phyloP scores from a whole-genome alignment of 2,329 filamentous ascomycete genomes.

The Aspergillus sp. region DNA sequence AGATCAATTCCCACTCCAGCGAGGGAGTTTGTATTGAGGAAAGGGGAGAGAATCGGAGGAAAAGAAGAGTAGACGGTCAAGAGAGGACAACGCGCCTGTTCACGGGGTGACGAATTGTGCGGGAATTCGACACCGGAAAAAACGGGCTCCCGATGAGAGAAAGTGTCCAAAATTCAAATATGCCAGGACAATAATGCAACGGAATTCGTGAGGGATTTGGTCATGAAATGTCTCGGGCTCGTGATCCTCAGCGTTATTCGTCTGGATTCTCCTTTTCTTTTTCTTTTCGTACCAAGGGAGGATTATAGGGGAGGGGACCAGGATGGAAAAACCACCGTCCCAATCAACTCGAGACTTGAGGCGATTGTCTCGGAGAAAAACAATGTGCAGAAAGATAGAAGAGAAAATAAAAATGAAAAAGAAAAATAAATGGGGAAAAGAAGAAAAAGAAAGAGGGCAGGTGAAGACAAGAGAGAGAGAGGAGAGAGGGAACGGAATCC shows the following conservation, averaged over 20 bases:
- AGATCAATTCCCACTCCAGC: background rate
- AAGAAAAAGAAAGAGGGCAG: conserved; percentile 5
- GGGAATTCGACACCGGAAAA: conserved; percentile 7
- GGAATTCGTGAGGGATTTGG: conserved; percentile 13
- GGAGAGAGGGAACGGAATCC: conserved; percentile 10
- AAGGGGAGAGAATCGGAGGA: background rate
- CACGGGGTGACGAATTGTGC: conserved; percentile 8
- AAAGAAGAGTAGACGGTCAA: conserved; percentile 6
- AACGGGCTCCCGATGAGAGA: conserved; percentile 9
- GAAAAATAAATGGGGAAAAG: conserved; percentile 9
- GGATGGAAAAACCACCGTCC: background rate
- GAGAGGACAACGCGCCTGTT: conserved; percentile 7
- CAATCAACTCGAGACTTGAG: too few relatives aligned
- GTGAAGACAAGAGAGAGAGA: conserved; percentile 3
- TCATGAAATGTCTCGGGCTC: conserved; percentile 10
- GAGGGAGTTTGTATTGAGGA: background rate
- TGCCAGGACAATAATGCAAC: conserved; percentile 3
- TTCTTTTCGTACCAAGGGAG: conserved; percentile 2
- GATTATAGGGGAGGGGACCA: background rate
- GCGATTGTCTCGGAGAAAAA: background rate
- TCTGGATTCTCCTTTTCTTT: conserved; percentile 4
- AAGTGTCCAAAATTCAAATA: conserved; percentile 8
- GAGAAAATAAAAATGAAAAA: conserved; percentile 6
- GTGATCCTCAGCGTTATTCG: conserved; percentile 8
- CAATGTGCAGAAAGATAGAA: background rate